Evolutionary conservation across 139 green algal species (phyloP), one percentile per base, ranked within the genome.

Genomic region (Closterium sp.): DNA sequence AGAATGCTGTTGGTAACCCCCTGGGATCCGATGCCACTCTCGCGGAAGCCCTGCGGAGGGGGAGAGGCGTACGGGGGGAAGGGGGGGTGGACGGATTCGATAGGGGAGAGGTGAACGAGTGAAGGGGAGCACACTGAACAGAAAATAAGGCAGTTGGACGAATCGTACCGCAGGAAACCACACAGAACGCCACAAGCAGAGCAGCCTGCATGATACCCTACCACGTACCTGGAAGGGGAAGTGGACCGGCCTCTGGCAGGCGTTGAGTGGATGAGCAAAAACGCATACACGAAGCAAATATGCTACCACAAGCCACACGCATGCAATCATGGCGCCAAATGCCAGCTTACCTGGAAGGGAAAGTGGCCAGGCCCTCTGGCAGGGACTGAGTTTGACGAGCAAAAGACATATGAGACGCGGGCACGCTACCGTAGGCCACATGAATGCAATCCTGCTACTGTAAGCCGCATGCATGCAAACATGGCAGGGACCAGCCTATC

Each of bases 21-120:
- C 94, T 98, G 97, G 84, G 91, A 96, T 86, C 97, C 97, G 87
- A 99, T 98, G 91, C 98, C 98, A 28, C 93, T 96, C 92, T 98
- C 97, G 25, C 97, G 95, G 95, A 98, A 98, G 83, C 97, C 97
- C 91, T 96, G n/a, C n/a, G n/a, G 93, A 31, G n/a, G 21, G 16
- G 5, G 19, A 33, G 30, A 3, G 31, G 23, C 0, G 81, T 6
- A 9, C 16, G n/a, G 88, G 31, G 8, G 88, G 32, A 33, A 89
- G 1, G 28, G 25, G 33, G 88, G 16, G 19, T 12, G 1, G 55
- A 76, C 21, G n/a, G 83, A 6, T 86, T n/a, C n/a, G n/a, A 90
- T 21, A 0, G 1, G 36, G 35, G 10, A 19, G 21, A 90, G 86
- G 34, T 94, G 87, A 28, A 93, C 90, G 25, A 91, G 92, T 86